Evolutionary conservation across 352 stramenopile genomes (phyloP).

Genomic region (Thalassiosira livingstoniorum): DNA sequence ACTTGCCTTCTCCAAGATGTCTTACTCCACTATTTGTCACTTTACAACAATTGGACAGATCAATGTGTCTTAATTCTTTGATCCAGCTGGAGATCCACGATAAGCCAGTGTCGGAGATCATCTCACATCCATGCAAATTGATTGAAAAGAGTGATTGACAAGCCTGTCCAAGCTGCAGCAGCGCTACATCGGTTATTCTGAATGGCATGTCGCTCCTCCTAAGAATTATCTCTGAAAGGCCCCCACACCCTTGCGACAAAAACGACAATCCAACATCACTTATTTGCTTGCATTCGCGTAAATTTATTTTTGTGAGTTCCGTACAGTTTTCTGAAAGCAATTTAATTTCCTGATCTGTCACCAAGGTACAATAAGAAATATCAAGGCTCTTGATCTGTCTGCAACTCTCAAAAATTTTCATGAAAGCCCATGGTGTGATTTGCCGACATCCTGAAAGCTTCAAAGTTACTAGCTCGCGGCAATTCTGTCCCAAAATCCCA

Average conservation of each 20-base stretch:
- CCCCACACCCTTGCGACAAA: slow-evolving; percentile 85
- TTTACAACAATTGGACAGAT: slow-evolving; percentile 89
- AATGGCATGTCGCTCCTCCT: slow-evolving; percentile 90
- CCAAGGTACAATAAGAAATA: slow-evolving; percentile 86
- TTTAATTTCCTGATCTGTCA: slow-evolving; percentile 89
- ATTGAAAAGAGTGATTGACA: slow-evolving; percentile 71
- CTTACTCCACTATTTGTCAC: slow-evolving; percentile 90
- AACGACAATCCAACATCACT: slow-evolving; percentile 89
- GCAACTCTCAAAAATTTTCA: slow-evolving; percentile 88
- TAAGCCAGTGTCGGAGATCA: slow-evolving; percentile 92
- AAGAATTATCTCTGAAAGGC: slow-evolving; percentile 87
- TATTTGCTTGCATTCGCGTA: slow-evolving; percentile 89
- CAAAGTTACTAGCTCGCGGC: slow-evolving; percentile 59
- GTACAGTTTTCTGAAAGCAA: slow-evolving; percentile 84
- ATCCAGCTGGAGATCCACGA: slow-evolving; percentile 90
- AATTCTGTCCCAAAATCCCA: slow-evolving; percentile 76
- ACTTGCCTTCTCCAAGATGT: slow-evolving; percentile 86
- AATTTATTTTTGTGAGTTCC: slow-evolving; percentile 82
- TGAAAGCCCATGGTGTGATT: slow-evolving; percentile 87
- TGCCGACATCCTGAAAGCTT: slow-evolving; percentile 87
- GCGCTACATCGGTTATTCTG: slow-evolving; percentile 91
- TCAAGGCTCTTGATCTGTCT: slow-evolving; percentile 85
- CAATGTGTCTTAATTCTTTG: slow-evolving; percentile 87
- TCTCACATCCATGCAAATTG: slow-evolving; percentile 89
- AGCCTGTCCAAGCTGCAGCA: slow-evolving; percentile 86